Base-by-base conservation (phyloP, 495 filamentous ascomycete genomes). In the Penicillium canescens region DNA sequence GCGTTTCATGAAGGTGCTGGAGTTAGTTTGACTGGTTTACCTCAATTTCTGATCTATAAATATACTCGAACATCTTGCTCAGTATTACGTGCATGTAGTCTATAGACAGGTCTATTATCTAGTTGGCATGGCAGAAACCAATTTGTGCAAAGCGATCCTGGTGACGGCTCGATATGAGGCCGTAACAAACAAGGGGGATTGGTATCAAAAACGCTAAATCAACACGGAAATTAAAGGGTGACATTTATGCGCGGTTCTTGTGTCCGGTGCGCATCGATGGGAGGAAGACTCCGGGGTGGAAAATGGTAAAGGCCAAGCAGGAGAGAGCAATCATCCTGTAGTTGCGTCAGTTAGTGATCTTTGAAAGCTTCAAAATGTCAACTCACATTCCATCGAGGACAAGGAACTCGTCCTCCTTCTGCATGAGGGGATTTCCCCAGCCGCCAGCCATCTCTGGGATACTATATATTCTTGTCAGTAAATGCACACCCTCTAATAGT, bases 401-500 rank as follows among this genome's bases (percentile, higher is more conserved):
- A 14, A 86, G 74, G 58, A 88, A 88, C 11, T 79, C 78, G 13
- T 70, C 62, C 67, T 88, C 80, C 57, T 84, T 78, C 57, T 81
- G 83, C 84, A 87, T 88, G 54, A 87, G 75, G 0, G 72, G 62
- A 61, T 82, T 85, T 11, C 82, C 80, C 84, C 84, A 88, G 8
- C 85, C 86, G 8, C 81, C 83, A 7, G 79, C 78, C 81, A 87
- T 85, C 67, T 86, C 82, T 0, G 80, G 79, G 38, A 87, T 79
- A 45, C 79, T 78, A 14, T 37, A 20, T 28, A 43, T 26, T 12
- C n/a, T 16, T 9, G 20, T 51, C 18, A 51, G 40, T 10, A 43
- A 6, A 26, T 4, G 34, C 12, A 1, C 4, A 7, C 9, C n/a
- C n/a, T 36, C 42, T 10, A 1, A 16, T 26, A 1, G 4, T 31